A percentile compares a stretch with the other conserved stretches of the same genome.
Evolutionary conservation across 2,329 filamentous ascomycete genomes (phyloP).

Genomic region (Orbilia quercus): DNA sequence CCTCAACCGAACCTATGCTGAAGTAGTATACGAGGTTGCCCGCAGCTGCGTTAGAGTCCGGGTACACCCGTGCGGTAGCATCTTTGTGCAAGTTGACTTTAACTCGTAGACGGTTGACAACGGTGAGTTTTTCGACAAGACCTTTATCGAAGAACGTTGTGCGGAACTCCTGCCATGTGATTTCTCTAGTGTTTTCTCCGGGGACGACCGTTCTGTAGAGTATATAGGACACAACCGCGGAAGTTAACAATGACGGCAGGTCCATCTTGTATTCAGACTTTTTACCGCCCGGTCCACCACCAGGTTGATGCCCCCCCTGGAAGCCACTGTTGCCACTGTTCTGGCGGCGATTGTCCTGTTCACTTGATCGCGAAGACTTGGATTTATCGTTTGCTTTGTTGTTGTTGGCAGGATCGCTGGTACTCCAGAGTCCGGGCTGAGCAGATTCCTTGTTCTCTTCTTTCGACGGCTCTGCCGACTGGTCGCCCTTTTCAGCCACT

Average conservation of each 20-base stretch:
- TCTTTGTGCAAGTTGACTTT: constrained; percentile 83
- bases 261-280: constrained; percentile 52
- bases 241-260: constrained; percentile 64
- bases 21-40: constrained; percentile 82
- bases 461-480: constrained; percentile 1
- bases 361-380: constrained; percentile 19
- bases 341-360: constrained; percentile 13
- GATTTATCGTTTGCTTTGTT: constrained; percentile 38
- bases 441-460: constrained; percentile 6
- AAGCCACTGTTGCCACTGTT: constrained; percentile 17
- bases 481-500: not conserved
- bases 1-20: constrained; percentile 92
- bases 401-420: constrained; percentile 10
- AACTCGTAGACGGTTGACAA: constrained; percentile 81
- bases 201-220: constrained; percentile 74
- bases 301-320: constrained; percentile 18
- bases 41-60: constrained; percentile 76
- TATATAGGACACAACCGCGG: constrained; percentile 72
- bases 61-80: constrained; percentile 76
- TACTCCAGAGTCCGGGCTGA: constrained; percentile 2
- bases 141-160: constrained; percentile 96
- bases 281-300: constrained; percentile 33
- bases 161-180: constrained; percentile 97
- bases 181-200: constrained; percentile 77
- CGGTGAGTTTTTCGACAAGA: constrained; percentile 88